A percentile compares a stretch with the other conserved stretches of the same genome.
Evolutionary conservation across 345 rosid genomes (phyloP).

Genomic region (Sapria himalayana): DNA sequence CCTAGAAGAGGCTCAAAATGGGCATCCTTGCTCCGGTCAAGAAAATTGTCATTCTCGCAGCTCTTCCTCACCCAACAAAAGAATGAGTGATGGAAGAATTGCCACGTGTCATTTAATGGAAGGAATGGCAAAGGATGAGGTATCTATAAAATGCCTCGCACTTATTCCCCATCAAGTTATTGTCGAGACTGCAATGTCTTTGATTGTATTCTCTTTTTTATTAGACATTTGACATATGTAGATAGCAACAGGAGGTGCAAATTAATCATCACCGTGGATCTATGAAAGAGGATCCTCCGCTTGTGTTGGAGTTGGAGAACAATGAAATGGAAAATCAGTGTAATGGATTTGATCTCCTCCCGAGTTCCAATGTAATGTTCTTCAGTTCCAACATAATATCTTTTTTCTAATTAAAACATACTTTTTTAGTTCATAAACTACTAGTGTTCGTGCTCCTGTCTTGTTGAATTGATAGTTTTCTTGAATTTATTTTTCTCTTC

Average conservation of each 20-base stretch:
- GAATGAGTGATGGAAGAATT: slow-evolving; percentile 17
- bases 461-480: no score
- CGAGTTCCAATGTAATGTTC: slow-evolving; percentile 33
- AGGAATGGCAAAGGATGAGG: slow-evolving; percentile 15
- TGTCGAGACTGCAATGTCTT: slow-evolving; percentile 5
- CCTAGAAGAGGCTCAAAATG: slow-evolving; percentile 21
- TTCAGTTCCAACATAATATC: no score
- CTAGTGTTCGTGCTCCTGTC: no score
- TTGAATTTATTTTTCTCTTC: no score
- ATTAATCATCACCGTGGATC: slow-evolving; percentile 16
- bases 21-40: slow-evolving; percentile 21
- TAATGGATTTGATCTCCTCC: slow-evolving; percentile 13
- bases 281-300: slow-evolving; percentile 9
- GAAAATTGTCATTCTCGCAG: slow-evolving; percentile 20
- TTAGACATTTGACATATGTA: slow-evolving; percentile 28
- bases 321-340: slow-evolving; percentile 10
- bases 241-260: slow-evolving; percentile 40
- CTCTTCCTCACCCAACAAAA: slow-evolving; percentile 21
- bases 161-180: no score
- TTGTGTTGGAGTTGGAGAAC: slow-evolving; percentile 11
- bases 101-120: slow-evolving; percentile 9
- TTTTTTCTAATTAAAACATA: no score
- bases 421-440: no score
- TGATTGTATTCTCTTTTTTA: slow-evolving; percentile 14
- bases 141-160: slow-evolving; percentile 12